Evolutionary conservation across 805 yeast genomes (phyloP), one percentile per base, ranked within the genome.

Genomic region (Candida pseudofarinosa): DNA sequence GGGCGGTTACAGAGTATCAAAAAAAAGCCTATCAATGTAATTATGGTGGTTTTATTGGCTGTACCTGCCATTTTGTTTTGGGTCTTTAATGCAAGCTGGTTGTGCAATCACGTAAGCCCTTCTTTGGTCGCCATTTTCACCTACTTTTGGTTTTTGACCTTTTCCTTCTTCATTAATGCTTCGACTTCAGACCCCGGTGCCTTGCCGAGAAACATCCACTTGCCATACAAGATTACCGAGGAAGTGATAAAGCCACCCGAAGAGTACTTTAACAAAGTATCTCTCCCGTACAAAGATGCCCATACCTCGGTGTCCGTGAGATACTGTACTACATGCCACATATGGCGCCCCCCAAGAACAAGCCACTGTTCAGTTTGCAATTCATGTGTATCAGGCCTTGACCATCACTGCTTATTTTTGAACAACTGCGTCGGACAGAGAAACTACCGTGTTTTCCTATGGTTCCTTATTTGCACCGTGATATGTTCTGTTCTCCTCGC

Each of bases 261-360:
- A 4, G 90, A 83, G 48, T 83, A 83, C 51, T 69, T 69, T 48
- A 74, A 71, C 50, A 54, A 62, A 8, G 69, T 80, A 1, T 58
- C 71, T 1, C 53, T 83, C 7, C 87, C 88, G 0, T 67, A 75
- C 12, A 51, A 46, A 38, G 36, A 53, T 5, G 54, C 56, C 38
- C 40, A 46, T 1, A 43, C 54, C 16, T 68, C 74, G 1, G 78
- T 79, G 0, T 53, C 63, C 3, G 66, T 79, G 18, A 77, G 77
- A 51, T 83, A 82, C 56, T 83, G 90, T 52, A 38, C 65, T 26
- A 70, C 74, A 3, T 71, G 76, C 46, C 72, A 67, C 42, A 59
- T 69, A 13, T 86, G 95, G 91, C 62, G 91, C 49, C 83, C 88
- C 7, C 87, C 89, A 1, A 63, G 95, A 41, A 64, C 68, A 15